These are phyloP conservation scores for Aspergillus thermomutatus DNA, from an alignment of 2,329 filamentous ascomycete genomes.

Conservation along the genomic window DNA sequence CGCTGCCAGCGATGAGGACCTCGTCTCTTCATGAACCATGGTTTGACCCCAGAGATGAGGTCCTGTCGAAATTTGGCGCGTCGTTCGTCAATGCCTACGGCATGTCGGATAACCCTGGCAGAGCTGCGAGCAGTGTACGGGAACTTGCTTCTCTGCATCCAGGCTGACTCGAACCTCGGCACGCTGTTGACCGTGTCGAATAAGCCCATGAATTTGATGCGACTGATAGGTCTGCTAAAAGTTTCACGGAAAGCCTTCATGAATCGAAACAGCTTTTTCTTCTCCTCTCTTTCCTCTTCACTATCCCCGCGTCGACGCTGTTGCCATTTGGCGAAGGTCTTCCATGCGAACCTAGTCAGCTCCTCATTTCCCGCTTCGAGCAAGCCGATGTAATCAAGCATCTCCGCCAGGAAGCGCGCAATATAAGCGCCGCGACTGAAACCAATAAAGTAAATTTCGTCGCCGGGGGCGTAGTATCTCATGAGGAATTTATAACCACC, in stretches of 20 bases:
- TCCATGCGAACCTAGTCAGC: slow-evolving; percentile 81
- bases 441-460: slow-evolving; percentile 67
- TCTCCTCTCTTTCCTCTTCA: slow-evolving; percentile 23
- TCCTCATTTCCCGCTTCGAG: slow-evolving; percentile 81
- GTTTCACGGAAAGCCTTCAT: slow-evolving; percentile 79
- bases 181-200: slow-evolving; percentile 83
- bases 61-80: slow-evolving; percentile 59
- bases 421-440: slow-evolving; percentile 73
- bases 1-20: slow-evolving; percentile 18
- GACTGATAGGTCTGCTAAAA: slow-evolving; percentile 69
- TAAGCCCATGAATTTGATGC: slow-evolving; percentile 71
- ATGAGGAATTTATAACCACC: slow-evolving; percentile 78
- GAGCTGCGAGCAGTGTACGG: slow-evolving; percentile 56
- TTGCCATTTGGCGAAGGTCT: slow-evolving; percentile 44
- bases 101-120: slow-evolving; percentile 55
- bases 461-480: slow-evolving; percentile 62
- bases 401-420: slow-evolving; percentile 73
- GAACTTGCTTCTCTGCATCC: slow-evolving; percentile 74
- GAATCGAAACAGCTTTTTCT: slow-evolving; percentile 61
- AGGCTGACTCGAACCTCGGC: slow-evolving; percentile 67
- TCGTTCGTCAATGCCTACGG: slow-evolving; percentile 57
- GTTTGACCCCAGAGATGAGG: slow-evolving; percentile 47
- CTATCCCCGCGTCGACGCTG: slow-evolving; percentile 25
- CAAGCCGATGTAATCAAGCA: slow-evolving; percentile 79
- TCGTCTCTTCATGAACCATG: slow-evolving; percentile 23